Evolutionary conservation across 176 grass and related monocot genomes (phyloP), one percentile per base, ranked within the genome.

Genomic region (Oryza longistaminata): DNA sequence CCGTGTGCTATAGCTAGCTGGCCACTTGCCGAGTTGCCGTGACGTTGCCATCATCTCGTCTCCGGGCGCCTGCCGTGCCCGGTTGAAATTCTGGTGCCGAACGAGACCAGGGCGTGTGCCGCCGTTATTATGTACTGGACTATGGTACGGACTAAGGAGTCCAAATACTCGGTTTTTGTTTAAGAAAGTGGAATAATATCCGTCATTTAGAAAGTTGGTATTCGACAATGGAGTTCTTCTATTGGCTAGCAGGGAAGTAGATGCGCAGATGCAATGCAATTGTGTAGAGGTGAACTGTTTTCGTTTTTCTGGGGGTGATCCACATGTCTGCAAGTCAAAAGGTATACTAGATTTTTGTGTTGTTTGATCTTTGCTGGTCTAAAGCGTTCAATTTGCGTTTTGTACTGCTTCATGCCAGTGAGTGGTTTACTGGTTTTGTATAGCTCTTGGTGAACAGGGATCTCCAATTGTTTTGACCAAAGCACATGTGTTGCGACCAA

Each of bases 21-120:
- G 10, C 34, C 34, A 55, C 71, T 80, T 73, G 83, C 73, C 33
- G 21, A n/a, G 26, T 80, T 73, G 83, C 73, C 33, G 21, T 31
- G 26, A 7, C 58, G 12, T 60, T 42, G 40, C 35, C 66, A 15
- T 31, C 11, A 25, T 3, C 21, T 9, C 19, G 19, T 70, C 34
- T 34, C 25, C 39, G 39, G 39, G 7, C 0, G 11, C 19, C n/a
- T 50, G 53, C 84, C 50, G 76, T 40, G 84, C 66, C 27, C 19
- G 16, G 53, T 15, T 62, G 3, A 24, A 62, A 8, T 44, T n/a
- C 55, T 55, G 21, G n/a, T 24, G 9, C 19, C 53, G 4, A 58
- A 21, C 22, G 39, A 11, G 62, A 66, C 46, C 9, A 13, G 31
- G 35, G 43, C 43, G 25, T 17, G 71, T 48, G 43, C 42, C 43